These are phyloP conservation scores for Candida parachauliodes DNA, from an alignment of 805 yeast genomes.

Conservation along the genomic window DNA sequence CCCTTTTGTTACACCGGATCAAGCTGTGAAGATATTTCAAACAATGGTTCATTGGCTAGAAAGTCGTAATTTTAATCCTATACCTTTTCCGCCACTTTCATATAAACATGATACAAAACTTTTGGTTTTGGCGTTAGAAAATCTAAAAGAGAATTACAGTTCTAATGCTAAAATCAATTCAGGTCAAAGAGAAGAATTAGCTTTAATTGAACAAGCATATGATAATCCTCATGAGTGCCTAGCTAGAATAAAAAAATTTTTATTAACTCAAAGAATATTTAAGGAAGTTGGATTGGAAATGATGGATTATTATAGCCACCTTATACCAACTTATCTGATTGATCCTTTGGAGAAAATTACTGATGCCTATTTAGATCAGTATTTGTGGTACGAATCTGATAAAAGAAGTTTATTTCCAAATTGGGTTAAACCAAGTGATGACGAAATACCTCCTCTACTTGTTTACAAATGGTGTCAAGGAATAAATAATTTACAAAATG, in stretches of 20 bases:
- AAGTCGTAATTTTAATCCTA: constrained; percentile 74
- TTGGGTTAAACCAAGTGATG: constrained; percentile 94
- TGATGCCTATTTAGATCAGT: constrained; percentile 94
- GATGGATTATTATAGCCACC: constrained; percentile 85
- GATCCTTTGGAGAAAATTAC: constrained; percentile 94
- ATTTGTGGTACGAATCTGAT: constrained; percentile 93
- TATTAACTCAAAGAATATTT: constrained; percentile 86
- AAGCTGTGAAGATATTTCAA: constrained; percentile 82
- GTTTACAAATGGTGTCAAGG: constrained; percentile 96
- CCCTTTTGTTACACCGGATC: constrained; percentile 79
- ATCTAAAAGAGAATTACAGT: constrained; percentile 71
- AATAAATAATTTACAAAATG: constrained; percentile 67
- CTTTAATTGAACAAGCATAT: constrained; percentile 91
- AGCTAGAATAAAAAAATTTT: constrained; percentile 74
- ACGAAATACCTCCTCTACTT: constrained; percentile 87
- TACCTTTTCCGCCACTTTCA: constrained; percentile 89
- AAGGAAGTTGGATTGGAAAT: constrained; percentile 83
- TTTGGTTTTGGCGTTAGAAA: constrained; percentile 83
- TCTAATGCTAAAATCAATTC: constrained; percentile 74
- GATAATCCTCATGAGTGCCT: constrained; percentile 95
- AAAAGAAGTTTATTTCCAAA: constrained; percentile 83
- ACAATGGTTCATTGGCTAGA: constrained; percentile 93
- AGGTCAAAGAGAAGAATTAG: constrained; percentile 86
- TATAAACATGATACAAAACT: constrained; percentile 93
- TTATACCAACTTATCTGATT: constrained; percentile 80